These are phyloP conservation scores for Neurospora sp. DNA, from an alignment of 495 filamentous ascomycete genomes.

Conservation along the genomic window DNA sequence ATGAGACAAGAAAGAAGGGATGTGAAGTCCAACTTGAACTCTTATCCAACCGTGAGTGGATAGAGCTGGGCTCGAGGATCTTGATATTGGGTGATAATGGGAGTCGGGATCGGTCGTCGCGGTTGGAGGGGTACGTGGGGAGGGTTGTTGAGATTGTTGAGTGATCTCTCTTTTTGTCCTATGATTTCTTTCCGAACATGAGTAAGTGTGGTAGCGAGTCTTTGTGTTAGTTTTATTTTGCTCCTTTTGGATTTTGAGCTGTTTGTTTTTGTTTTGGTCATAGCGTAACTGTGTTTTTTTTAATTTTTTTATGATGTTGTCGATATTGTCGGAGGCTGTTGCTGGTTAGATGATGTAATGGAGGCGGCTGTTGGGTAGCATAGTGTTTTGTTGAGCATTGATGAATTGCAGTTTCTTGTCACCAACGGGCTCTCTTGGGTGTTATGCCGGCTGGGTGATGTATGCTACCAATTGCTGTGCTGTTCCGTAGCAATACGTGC, in stretches of 20 bases:
- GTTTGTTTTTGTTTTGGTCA: neutral
- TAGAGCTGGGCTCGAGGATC: conserved; percentile 69
- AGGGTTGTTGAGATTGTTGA: conserved; percentile 47
- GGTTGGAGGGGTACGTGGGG: conserved; percentile 57
- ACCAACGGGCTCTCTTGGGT: neutral
- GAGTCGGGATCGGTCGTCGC: conserved; percentile 45
- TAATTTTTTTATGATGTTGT: neutral
- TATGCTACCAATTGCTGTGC: too few species aligned
- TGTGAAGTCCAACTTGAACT: conserved; percentile 68
- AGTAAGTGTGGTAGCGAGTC: neutral
- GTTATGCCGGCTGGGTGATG: neutral
- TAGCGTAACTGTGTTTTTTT: neutral
- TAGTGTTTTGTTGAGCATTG: neutral
- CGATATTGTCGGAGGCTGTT: neutral
- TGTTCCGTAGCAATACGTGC: neutral
- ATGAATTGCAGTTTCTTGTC: neutral
- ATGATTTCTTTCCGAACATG: neutral
- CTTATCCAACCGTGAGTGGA: conserved; percentile 68
- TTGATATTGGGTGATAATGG: conserved; percentile 50
- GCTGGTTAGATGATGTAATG: neutral
- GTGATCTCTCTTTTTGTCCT: conserved; percentile 11
- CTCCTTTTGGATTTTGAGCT: neutral
- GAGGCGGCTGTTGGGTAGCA: neutral
- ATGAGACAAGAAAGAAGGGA: conserved; percentile 28
- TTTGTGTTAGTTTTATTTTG: conserved; percentile 4